phyloP scores from a whole-genome alignment of 306 rosid genomes.

The Calophaca sinica region DNA sequence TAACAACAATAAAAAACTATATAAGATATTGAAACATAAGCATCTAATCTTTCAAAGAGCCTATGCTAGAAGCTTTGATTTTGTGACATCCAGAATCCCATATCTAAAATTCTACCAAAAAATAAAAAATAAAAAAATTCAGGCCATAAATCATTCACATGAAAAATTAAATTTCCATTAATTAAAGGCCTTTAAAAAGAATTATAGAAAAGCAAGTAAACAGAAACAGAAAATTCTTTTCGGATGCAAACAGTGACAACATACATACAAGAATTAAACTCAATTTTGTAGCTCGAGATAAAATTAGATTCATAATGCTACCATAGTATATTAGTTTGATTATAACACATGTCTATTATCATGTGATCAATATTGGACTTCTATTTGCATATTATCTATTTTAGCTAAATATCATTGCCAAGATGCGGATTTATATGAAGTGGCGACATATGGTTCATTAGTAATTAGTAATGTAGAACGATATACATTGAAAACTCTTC shows the following conservation, averaged over 20 bases:
- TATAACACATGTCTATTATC: constrained; percentile 13
- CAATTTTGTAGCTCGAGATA: constrained; percentile 20
- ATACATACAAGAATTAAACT: constrained; percentile 21
- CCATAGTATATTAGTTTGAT: constrained; percentile 26
- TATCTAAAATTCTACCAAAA: background rate
- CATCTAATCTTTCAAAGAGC: constrained; percentile 24
- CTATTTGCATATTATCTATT: constrained; percentile 13
- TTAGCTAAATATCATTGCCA: constrained; percentile 29
- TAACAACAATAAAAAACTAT: constrained; percentile 14
- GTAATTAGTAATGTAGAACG: constrained; percentile 17
- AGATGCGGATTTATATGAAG: constrained; percentile 28
- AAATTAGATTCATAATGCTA: constrained; percentile 28
- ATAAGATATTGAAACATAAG: constrained; percentile 27
- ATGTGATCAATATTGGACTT: background rate
- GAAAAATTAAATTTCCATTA: constrained; percentile 12
- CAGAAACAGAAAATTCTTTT: background rate
- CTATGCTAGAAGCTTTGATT: constrained; percentile 32
- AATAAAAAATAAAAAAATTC: too few relatives aligned
- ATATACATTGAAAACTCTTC: background rate
- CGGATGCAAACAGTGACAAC: constrained; percentile 30
- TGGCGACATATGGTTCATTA: constrained; percentile 7
- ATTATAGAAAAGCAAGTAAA: constrained; percentile 11
- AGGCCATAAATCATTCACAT: constrained; percentile 26
- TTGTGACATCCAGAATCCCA: constrained; percentile 15
- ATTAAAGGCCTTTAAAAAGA: constrained; percentile 16